A percentile compares a stretch with the other conserved stretches of the same genome.
Evolutionary conservation across 768 basidiomycete genomes (phyloP).

Genomic region (Leccinum longicurvipes): DNA sequence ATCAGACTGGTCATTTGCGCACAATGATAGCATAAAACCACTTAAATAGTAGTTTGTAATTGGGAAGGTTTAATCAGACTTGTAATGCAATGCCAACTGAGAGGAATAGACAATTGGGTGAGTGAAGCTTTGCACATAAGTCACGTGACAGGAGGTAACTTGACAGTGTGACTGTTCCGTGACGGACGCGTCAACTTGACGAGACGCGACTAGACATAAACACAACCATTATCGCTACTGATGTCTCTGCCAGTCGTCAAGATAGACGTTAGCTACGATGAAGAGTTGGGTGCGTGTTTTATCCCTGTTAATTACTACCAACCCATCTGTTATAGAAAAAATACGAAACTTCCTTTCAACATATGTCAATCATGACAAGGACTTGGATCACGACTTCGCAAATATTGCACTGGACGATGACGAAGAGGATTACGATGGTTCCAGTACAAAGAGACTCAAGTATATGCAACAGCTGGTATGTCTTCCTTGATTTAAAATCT

Average conservation of each 20-base stretch:
- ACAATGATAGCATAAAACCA: not conserved
- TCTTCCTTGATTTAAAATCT: slow-evolving; percentile 28
- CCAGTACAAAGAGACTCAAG: slow-evolving; percentile 50
- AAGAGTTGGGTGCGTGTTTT: slow-evolving; percentile 57
- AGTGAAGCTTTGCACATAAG: not conserved
- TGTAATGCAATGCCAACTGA: not conserved
- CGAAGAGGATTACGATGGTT: slow-evolving; percentile 31
- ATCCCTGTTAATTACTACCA: not conserved
- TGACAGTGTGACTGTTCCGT: slow-evolving; percentile 20
- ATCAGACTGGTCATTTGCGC: not conserved
- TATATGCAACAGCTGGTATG: slow-evolving; percentile 81
- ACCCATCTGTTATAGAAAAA: slow-evolving; percentile 43
- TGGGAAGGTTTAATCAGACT: not conserved
- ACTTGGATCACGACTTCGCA: slow-evolving; percentile 63
- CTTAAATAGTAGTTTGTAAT: not conserved
- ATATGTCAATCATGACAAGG: slow-evolving; percentile 63
- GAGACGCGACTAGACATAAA: slow-evolving; percentile 15
- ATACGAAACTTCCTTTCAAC: slow-evolving; percentile 70
- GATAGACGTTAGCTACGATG: slow-evolving; percentile 62
- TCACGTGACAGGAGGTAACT: slow-evolving; percentile 11
- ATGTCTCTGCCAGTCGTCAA: slow-evolving; percentile 68
- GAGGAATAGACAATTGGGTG: not conserved
- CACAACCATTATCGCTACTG: slow-evolving; percentile 25
- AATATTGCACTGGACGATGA: slow-evolving; percentile 65
- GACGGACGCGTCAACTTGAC: slow-evolving; percentile 27